These are phyloP conservation scores for Tuber indicum DNA, from an alignment of 495 filamentous ascomycete genomes.

Conservation along the genomic window DNA sequence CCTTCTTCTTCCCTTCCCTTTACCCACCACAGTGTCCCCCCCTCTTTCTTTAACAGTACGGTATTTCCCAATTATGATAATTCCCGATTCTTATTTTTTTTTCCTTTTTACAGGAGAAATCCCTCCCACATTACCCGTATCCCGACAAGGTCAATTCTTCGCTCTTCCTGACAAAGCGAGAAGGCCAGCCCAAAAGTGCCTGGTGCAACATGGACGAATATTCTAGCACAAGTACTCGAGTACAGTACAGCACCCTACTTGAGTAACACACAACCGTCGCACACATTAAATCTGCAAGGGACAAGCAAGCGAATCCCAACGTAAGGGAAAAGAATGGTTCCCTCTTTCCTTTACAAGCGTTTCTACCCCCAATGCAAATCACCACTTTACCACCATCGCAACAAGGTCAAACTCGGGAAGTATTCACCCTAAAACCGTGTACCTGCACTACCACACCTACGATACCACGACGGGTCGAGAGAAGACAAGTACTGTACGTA, in stretches of 20 bases:
- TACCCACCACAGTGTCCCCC: not conserved
- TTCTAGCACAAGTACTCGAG: not conserved
- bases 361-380: not conserved
- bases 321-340: not conserved
- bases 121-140: not conserved
- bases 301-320: not conserved
- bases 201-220: not conserved
- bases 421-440: no score
- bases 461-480: not conserved
- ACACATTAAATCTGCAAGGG: not conserved
- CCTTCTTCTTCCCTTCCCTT: not conserved
- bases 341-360: not conserved
- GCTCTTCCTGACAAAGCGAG: not conserved
- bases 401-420: not conserved
- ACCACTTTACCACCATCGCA: not conserved
- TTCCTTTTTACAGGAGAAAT: not conserved
- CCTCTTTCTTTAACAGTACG: not conserved
- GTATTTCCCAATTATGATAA: not conserved
- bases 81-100: not conserved
- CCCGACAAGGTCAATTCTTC: not conserved
- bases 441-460: not conserved
- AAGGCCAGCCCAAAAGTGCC: not conserved
- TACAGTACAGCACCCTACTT: not conserved
- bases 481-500: not conserved
- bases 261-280: not conserved